Percentiles rank a stretch among this genome's conserved stretches.
Evolutionary conservation across 495 filamentous ascomycete genomes (phyloP).

Genomic region (Trichoderma virens): DNA sequence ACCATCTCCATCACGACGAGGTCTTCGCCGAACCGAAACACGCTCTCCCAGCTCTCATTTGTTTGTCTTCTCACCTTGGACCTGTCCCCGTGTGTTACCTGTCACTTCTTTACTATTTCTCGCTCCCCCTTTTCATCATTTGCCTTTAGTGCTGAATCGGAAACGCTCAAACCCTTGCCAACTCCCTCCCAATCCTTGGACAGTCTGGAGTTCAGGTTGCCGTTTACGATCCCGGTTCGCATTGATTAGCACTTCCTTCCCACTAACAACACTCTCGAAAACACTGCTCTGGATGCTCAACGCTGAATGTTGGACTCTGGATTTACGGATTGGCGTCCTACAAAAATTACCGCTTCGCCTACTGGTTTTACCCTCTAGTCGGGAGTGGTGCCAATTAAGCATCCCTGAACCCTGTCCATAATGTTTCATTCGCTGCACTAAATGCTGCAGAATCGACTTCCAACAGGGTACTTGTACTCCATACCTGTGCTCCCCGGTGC

Average conservation of each 20-base stretch:
- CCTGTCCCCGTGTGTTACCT: background rate
- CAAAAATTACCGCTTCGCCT: background rate
- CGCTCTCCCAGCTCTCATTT: background rate
- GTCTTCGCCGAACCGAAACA: background rate
- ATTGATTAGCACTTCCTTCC: too few species aligned
- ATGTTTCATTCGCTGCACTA: background rate
- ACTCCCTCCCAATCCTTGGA: background rate
- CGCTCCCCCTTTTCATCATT: background rate
- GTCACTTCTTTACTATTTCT: background rate
- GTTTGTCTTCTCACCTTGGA: background rate
- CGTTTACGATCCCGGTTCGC: background rate
- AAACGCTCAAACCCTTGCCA: background rate
- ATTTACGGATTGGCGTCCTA: background rate
- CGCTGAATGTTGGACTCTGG: too few species aligned
- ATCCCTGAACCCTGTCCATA: background rate
- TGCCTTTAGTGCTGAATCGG: too few species aligned
- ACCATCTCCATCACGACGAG: conserved; percentile 8
- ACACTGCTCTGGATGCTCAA: too few species aligned
- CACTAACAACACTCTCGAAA: too few species aligned
- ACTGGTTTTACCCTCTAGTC: background rate
- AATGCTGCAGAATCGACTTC: background rate
- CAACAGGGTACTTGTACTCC: background rate
- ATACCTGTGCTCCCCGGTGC: background rate
- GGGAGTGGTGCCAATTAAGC: background rate
- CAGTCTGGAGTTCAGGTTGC: too few species aligned